Percentiles rank a stretch among this genome's conserved stretches.
These are phyloP conservation scores for Puccinia polysora DNA, from an alignment of 1,284 basidiomycete species.

Conservation along the genomic window DNA sequence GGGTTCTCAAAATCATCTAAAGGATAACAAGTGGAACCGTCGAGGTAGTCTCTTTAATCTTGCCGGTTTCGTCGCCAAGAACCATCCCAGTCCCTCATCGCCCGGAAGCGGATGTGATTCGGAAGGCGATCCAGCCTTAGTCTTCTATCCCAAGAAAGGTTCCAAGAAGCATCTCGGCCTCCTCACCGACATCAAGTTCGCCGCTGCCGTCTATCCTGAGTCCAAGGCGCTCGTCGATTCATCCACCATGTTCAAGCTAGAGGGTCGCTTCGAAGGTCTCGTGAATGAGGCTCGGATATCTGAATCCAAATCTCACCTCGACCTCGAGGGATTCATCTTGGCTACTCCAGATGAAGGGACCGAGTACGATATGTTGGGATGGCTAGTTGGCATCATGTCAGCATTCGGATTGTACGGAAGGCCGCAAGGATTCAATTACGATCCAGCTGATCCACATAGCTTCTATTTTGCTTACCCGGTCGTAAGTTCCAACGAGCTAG, in stretches of 20 bases:
- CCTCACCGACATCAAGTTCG: slow-evolving; percentile 49
- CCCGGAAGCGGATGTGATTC: slow-evolving; percentile 45
- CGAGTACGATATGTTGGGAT: slow-evolving; percentile 79
- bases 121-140: slow-evolving; percentile 26
- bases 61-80: slow-evolving; percentile 48
- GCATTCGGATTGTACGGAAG: slow-evolving; percentile 49
- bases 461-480: slow-evolving; percentile 26
- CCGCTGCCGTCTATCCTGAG: slow-evolving; percentile 87
- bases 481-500: slow-evolving; percentile 32
- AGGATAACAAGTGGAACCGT: slow-evolving; percentile 8
- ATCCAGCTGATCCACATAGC: slow-evolving; percentile 48
- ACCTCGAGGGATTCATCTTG: slow-evolving; percentile 70
- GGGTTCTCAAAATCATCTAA: not conserved
- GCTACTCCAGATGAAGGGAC: slow-evolving; percentile 70
- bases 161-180: slow-evolving; percentile 8
- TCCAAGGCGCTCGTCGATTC: slow-evolving; percentile 81
- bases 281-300: slow-evolving; percentile 56
- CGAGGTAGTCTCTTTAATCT: slow-evolving; percentile 24
- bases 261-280: slow-evolving; percentile 67
- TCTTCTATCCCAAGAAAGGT: slow-evolving; percentile 7
- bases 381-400: slow-evolving; percentile 66
- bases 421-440: slow-evolving; percentile 50
- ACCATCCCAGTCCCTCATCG: slow-evolving; percentile 39
- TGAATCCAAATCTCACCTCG: slow-evolving; percentile 49
- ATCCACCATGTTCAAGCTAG: slow-evolving; percentile 81